Base-by-base conservation (phyloP, 2,329 filamentous ascomycete genomes). In the Thielaviopsis ethacetica region DNA sequence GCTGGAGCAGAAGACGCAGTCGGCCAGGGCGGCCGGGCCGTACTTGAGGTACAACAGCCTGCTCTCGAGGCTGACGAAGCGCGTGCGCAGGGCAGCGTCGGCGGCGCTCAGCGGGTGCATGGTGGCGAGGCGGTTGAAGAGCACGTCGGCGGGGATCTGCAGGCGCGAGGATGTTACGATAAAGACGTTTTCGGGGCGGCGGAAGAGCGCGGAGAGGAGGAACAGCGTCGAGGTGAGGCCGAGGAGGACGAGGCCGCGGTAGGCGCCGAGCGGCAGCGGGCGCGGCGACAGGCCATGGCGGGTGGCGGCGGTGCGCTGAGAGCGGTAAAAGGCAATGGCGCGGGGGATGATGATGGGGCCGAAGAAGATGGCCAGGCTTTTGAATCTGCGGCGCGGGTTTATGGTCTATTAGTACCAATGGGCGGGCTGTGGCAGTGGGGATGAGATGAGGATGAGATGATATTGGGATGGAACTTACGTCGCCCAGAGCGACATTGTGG, bases 141-240 rank as follows among this genome's bases (percentile, higher is more conserved):
- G 78, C 38, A 94, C 84, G 67, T 91, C 87, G 50, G 81, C 84
- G n/a, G 89, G 84, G 50, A 87, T 91, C 66, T 90, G 86, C 19
- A 97, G 81, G 38, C 91, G 87, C 56, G 88, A 93, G 59, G 83
- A 76, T 0, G 91, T 96, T 19, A 75, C 70, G 30, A 71, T 67
- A 76, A 97, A 95, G 69, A 97, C 75, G 72, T 96, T 96, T 68
- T 88, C 83, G 4, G 87, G 85, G 5, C 80, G 75, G 66, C 89
- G 63, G 0, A 88, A 84, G 0, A 91, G 72, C 17, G 85, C 83
- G 61, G 81, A 77, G 61, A 83, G 65, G 61, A 82, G 67, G 64
- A 81, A 65, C 3, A 72, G 65, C 19, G 71, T 63, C 64, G 73
- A 66, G 52, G 76, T 65, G 65, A 76, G 57, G 68, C 81, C 73